phyloP scores from a whole-genome alignment of 345 rosid genomes.

The Noccaea bulbosa region DNA sequence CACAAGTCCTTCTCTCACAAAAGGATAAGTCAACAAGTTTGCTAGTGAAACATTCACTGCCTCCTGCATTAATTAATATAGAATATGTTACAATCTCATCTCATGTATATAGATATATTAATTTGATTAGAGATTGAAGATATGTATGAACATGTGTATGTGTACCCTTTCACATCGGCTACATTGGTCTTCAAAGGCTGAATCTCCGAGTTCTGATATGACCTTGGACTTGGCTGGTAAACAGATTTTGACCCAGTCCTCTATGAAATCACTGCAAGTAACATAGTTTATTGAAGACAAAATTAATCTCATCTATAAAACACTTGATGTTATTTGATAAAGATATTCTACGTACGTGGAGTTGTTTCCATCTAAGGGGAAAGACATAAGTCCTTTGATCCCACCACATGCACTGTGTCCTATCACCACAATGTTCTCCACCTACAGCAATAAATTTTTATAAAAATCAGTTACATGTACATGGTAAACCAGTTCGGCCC shows the following conservation, averaged over 20 bases:
- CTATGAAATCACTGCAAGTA: constrained; percentile 82
- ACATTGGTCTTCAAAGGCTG: constrained; percentile 56
- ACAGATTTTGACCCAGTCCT: constrained; percentile 89
- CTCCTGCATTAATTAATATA: constrained; percentile 57
- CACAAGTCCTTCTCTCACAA: constrained; percentile 88
- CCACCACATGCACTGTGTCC: constrained; percentile 99
- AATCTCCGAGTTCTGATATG: constrained; percentile 46
- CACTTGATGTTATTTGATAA: neutral
- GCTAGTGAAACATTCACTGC: constrained; percentile 95
- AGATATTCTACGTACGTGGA: constrained; percentile 36
- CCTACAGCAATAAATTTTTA: constrained; percentile 47
- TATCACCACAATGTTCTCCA: constrained; percentile 80
- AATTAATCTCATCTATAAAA: neutral
- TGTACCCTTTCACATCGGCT: constrained; percentile 78
- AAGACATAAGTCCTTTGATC: constrained; percentile 96
- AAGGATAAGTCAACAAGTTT: constrained; percentile 84
- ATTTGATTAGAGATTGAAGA: constrained; percentile 52
- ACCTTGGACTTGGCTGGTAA: constrained; percentile 81
- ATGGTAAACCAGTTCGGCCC: neutral
- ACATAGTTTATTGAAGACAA: neutral
- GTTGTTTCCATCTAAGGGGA: constrained; percentile 61
- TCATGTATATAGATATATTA: neutral
- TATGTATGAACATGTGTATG: constrained; percentile 10
- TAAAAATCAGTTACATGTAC: constrained; percentile 1
- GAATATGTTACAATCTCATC: constrained; percentile 1